Conservation (phyloP, 768 basidiomycete genomes). For the Lactarius hatsudake region DNA sequence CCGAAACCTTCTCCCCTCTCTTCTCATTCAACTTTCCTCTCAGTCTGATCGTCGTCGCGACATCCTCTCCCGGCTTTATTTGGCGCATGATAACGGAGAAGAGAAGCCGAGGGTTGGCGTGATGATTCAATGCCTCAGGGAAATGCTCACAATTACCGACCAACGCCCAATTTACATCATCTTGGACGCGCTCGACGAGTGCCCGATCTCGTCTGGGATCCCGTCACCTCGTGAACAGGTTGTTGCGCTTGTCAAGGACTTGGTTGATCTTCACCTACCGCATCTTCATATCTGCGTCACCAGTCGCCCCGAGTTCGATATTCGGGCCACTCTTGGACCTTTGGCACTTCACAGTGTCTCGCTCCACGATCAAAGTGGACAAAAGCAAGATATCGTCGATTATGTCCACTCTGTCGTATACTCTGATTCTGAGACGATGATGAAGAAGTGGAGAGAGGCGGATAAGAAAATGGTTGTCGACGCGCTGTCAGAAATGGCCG, state of each 20-base stretch:
- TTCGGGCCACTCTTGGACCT: background rate
- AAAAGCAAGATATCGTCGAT: background rate
- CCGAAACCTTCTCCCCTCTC: background rate
- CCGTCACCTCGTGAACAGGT: background rate
- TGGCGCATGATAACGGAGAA: background rate
- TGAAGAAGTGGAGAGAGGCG: background rate
- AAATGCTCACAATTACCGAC: background rate
- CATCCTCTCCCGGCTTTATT: background rate
- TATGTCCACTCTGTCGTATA: background rate
- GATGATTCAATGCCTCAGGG: background rate
- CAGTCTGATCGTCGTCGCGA: background rate
- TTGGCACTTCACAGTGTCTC: background rate
- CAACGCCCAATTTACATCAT: background rate
- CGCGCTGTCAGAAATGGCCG: background rate
- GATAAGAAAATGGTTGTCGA: background rate
- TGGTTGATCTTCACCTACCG: background rate
- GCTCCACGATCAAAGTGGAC: background rate
- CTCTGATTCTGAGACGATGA: background rate
- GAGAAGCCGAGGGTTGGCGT: background rate
- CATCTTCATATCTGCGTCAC: background rate
- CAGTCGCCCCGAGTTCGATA: background rate
- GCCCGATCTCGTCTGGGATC: background rate
- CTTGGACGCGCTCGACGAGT: background rate
- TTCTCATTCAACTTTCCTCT: background rate
- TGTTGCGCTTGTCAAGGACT: background rate